Evolutionary conservation across 768 basidiomycete species (phyloP).

Genomic region (Hygrophoropsis aurantiaca): DNA sequence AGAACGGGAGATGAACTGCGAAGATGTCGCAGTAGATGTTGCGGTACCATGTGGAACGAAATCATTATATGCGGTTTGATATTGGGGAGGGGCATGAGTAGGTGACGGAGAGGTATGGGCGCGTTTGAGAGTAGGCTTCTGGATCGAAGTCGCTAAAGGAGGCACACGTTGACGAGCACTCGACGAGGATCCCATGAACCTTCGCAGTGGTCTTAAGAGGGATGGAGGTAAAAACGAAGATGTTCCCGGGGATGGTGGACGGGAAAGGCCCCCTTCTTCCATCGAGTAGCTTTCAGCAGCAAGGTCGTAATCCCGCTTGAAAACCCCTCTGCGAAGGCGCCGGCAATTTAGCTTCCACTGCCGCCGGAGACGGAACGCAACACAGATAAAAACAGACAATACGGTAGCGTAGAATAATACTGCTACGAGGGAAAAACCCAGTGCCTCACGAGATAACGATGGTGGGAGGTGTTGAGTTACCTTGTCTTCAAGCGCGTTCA

Average conservation of each 20-base stretch:
- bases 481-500: conserved; percentile 61
- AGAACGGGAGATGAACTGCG: conserved; percentile 32
- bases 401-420: conserved; percentile 54
- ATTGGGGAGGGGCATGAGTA: conserved; percentile 7
- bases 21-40: conserved; percentile 19
- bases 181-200: conserved; percentile 19
- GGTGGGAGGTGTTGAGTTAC: conserved; percentile 68
- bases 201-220: conserved; percentile 27
- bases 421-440: conserved; percentile 73
- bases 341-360: conserved; percentile 45
- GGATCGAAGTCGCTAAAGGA: conserved; percentile 15
- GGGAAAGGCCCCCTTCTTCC: conserved; percentile 42
- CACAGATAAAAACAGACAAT: conserved; percentile 40
- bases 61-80: conserved; percentile 20
- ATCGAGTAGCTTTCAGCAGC: conserved; percentile 32
- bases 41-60: conserved; percentile 21
- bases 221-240: conserved; percentile 21
- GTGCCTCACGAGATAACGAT: conserved; percentile 57
- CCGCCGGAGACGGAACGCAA: conserved; percentile 59
- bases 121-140: conserved; percentile 18
- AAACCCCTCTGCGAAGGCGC: conserved; percentile 41
- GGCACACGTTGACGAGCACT: conserved; percentile 20
- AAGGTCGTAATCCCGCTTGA: conserved; percentile 30
- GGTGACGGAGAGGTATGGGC: conserved; percentile 21
- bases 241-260: conserved; percentile 15